These are phyloP conservation scores for Byssoonygena ceratinophila DNA, from an alignment of 2,329 filamentous ascomycete genomes.

Conservation along the genomic window DNA sequence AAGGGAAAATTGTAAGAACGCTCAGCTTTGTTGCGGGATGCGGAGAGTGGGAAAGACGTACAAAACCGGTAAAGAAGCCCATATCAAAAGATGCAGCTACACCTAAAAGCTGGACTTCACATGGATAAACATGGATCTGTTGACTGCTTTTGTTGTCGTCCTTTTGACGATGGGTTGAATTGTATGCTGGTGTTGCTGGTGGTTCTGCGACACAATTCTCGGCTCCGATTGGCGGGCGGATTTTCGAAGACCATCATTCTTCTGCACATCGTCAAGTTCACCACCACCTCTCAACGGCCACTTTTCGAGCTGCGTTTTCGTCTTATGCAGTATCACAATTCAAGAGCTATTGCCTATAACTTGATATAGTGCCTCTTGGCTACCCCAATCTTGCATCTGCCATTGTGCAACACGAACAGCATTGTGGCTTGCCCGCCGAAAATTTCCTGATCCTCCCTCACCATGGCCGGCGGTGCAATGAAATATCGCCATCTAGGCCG, in stretches of 20 bases:
- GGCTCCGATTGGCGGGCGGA: constrained; percentile 13
- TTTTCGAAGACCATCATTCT: background rate
- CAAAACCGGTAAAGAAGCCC: constrained; percentile 66
- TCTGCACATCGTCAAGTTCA: too few species aligned
- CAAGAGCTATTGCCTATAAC: background rate
- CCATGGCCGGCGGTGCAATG: constrained; percentile 74
- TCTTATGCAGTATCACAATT: background rate
- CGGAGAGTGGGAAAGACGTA: constrained; percentile 37
- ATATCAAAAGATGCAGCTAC: constrained; percentile 33
- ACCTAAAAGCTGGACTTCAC: background rate
- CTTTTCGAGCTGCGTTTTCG: background rate
- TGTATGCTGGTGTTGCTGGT: too few species aligned
- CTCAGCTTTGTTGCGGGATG: background rate
- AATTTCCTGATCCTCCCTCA: constrained; percentile 15
- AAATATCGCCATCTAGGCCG: constrained; percentile 86
- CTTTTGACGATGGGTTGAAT: too few species aligned
- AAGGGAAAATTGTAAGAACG: background rate
- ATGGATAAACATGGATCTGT: background rate
- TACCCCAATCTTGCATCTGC: too few species aligned
- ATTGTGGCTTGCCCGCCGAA: background rate
- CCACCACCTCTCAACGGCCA: background rate
- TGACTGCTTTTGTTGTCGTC: background rate
- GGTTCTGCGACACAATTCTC: background rate
- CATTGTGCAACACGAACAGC: background rate
- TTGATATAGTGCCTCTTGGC: background rate